These are phyloP conservation scores for Calocera viscosa DNA, from an alignment of 768 basidiomycete genomes.

Conservation along the genomic window DNA sequence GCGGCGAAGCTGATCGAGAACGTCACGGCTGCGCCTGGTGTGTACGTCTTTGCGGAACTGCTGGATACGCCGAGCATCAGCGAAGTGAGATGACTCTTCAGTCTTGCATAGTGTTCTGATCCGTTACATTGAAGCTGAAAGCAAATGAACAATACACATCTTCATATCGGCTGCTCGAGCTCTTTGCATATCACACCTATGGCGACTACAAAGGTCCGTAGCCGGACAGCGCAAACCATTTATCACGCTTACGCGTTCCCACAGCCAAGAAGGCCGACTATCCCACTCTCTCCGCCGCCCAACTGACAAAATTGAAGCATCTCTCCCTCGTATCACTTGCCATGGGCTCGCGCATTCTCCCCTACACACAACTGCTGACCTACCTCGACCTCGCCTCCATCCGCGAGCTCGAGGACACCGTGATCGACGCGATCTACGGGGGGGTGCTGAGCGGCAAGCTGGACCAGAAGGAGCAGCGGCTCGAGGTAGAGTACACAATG, in stretches of 20 bases:
- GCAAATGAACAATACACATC: constrained; percentile 50
- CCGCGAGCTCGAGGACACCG: constrained; percentile 86
- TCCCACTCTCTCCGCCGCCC: constrained; percentile 57
- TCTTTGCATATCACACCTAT: constrained; percentile 86
- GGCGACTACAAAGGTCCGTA: constrained; percentile 63
- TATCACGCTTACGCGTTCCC: constrained; percentile 9
- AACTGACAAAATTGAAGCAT: constrained; percentile 81
- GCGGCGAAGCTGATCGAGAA: constrained; percentile 81
- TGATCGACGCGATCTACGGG: constrained; percentile 93
- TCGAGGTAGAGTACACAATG: constrained; percentile 87
- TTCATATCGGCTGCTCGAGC: constrained; percentile 53
- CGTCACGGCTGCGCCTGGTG: constrained; percentile 76
- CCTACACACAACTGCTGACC: constrained; percentile 60
- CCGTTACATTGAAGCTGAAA: constrained; percentile 40
- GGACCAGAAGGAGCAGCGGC: constrained; percentile 78
- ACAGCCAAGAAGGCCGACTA: constrained; percentile 53
- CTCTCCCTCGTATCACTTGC: constrained; percentile 82
- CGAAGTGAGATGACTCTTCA: constrained; percentile 41
- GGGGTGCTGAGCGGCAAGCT: constrained; percentile 82
- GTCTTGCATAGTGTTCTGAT: not conserved
- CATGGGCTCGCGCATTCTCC: constrained; percentile 60
- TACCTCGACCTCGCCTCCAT: constrained; percentile 64
- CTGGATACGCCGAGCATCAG: constrained; percentile 71
- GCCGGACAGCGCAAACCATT: not conserved
- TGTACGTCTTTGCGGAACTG: constrained; percentile 85